phyloP scores from a whole-genome alignment of 345 rosid genomes.

The Eucalyptus sp. region DNA sequence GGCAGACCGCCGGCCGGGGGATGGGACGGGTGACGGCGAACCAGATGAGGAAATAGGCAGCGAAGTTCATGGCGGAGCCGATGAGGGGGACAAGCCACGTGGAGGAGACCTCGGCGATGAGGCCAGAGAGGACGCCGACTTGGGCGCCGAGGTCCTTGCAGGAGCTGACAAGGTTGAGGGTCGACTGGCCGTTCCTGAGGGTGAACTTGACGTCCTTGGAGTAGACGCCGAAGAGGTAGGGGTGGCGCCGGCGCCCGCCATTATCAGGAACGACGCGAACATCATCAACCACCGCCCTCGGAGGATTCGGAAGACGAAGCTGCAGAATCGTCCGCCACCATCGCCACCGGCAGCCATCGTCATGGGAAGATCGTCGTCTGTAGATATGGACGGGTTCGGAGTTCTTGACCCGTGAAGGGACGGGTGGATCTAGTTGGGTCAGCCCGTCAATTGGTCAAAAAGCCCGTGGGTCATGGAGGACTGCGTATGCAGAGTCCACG shows the following conservation, averaged over 20 bases:
- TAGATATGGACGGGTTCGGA: background rate
- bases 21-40: background rate
- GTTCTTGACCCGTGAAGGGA: background rate
- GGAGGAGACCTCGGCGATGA: background rate
- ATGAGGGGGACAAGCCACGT: slow-evolving; percentile 1
- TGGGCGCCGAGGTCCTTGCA: no score
- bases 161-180: no score
- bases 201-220: slow-evolving; percentile 2
- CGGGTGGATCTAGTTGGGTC: background rate
- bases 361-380: background rate
- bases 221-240: slow-evolving; percentile 2
- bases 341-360: background rate
- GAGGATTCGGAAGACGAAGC: background rate
- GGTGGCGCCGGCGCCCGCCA: slow-evolving; percentile 3
- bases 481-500: background rate
- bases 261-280: background rate
- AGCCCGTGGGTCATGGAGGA: background rate
- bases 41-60: slow-evolving; percentile 4
- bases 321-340: background rate
- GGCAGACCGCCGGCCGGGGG: background rate
- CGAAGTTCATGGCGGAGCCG: slow-evolving; percentile 2
- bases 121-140: background rate
- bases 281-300: slow-evolving; percentile 2
- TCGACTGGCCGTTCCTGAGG: background rate
- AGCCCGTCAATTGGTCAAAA: background rate